Evolutionary conservation across 1,139 yeast species (phyloP).

Genomic region (Petasospora fabianii): DNA sequence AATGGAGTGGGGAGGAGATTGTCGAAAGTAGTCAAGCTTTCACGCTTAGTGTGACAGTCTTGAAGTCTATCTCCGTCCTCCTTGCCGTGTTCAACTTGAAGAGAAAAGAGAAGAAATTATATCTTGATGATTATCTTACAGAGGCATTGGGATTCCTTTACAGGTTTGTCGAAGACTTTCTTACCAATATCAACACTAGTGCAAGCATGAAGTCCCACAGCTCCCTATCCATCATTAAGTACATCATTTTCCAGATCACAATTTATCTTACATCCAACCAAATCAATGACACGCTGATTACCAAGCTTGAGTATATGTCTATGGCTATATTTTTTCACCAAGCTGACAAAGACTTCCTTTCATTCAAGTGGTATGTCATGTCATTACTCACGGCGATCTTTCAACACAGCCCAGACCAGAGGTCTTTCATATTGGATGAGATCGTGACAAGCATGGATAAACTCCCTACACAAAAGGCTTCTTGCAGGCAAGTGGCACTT

Average conservation of each 20-base stretch:
- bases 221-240: constrained; percentile 16
- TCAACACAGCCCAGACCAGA: constrained; percentile 44
- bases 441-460: constrained; percentile 48
- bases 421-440: constrained; percentile 58
- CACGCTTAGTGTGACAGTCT: constrained; percentile 23
- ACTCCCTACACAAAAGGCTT: constrained; percentile 41
- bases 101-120: constrained; percentile 39
- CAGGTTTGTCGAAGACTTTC: constrained; percentile 33
- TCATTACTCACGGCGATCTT: constrained; percentile 44
- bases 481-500: constrained; percentile 42
- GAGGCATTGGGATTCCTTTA: constrained; percentile 40
- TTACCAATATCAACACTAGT: constrained; percentile 11
- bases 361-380: constrained; percentile 35
- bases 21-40: not conserved
- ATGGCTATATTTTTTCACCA: constrained; percentile 36
- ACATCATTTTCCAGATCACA: constrained; percentile 19
- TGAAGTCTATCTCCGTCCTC: constrained; percentile 39
- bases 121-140: constrained; percentile 42
- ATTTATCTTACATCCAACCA: constrained; percentile 24
- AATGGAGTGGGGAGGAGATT: constrained; percentile 17
- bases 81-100: constrained; percentile 40
- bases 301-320: constrained; percentile 49
- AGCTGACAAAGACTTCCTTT: constrained; percentile 13
- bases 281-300: constrained; percentile 44
- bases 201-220: constrained; percentile 2